Percentiles rank a stretch among this genome's conserved stretches.
These are phyloP conservation scores for Alternaria viburni DNA, from an alignment of 2,329 filamentous ascomycete genomes.

Conservation along the genomic window DNA sequence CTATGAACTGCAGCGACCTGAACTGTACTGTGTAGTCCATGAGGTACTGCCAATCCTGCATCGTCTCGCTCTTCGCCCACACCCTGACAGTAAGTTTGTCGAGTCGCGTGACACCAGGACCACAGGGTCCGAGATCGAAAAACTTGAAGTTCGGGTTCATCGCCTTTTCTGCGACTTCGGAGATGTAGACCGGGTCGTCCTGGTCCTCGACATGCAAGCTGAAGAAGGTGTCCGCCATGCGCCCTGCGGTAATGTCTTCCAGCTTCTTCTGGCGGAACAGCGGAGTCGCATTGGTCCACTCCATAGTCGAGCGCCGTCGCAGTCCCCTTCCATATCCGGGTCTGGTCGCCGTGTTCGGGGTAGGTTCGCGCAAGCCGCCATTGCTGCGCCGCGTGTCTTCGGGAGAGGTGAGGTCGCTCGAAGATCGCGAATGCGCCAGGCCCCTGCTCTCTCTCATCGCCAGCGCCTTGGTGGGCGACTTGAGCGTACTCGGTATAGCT, in stretches of 20 bases:
- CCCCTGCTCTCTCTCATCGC: slow-evolving; percentile 57
- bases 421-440: slow-evolving; percentile 65
- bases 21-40: slow-evolving; percentile 76
- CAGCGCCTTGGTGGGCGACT: slow-evolving; percentile 71
- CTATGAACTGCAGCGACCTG: slow-evolving; percentile 77
- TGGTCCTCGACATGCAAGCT: slow-evolving; percentile 74
- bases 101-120: slow-evolving; percentile 68
- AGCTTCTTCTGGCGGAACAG: slow-evolving; percentile 73
- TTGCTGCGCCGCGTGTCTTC: slow-evolving; percentile 34
- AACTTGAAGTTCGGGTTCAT: slow-evolving; percentile 90
- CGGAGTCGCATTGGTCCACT: slow-evolving; percentile 67
- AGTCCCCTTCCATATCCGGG: slow-evolving; percentile 47
- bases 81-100: slow-evolving; percentile 72
- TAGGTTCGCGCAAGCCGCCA: slow-evolving; percentile 27
- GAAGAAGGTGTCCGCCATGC: slow-evolving; percentile 88
- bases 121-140: slow-evolving; percentile 74
- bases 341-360: slow-evolving; percentile 31
- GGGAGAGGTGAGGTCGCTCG: slow-evolving; percentile 56
- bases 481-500: slow-evolving; percentile 69
- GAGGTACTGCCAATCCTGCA: slow-evolving; percentile 66
- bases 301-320: slow-evolving; percentile 65
- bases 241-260: slow-evolving; percentile 72
- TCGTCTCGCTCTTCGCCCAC: slow-evolving; percentile 69
- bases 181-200: slow-evolving; percentile 82
- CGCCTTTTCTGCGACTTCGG: slow-evolving; percentile 78